Conservation (phyloP, 2,329 filamentous ascomycete species). For the Dothideomycetidae sp. region DNA sequence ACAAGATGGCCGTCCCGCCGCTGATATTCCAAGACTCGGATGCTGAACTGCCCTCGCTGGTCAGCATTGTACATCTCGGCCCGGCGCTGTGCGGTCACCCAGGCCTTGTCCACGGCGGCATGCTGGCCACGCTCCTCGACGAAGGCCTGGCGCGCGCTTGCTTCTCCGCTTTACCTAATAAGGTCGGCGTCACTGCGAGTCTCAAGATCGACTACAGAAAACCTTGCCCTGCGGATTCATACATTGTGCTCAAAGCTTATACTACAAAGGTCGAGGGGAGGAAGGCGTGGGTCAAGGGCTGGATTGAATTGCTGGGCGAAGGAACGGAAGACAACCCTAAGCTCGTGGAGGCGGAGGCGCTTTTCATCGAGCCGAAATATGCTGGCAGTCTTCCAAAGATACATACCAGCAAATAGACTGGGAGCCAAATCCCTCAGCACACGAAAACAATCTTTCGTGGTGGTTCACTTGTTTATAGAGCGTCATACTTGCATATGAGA, state of each 20-base stretch:
- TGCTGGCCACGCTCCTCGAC: conserved; percentile 84
- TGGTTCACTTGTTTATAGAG: too few species aligned
- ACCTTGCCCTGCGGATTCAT: conserved; percentile 61
- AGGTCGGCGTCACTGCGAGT: conserved; percentile 74
- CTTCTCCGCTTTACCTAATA: conserved; percentile 75
- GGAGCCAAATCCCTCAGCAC: too few species aligned
- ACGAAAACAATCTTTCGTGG: too few species aligned
- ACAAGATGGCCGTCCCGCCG: conserved; percentile 68
- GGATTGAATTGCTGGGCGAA: conserved; percentile 61
- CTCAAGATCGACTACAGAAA: conserved; percentile 69
- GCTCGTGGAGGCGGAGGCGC: conserved; percentile 66
- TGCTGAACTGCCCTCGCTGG: conserved; percentile 40
- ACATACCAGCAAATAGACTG: conserved; percentile 6
- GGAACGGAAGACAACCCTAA: conserved; percentile 38
- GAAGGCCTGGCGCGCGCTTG: conserved; percentile 80
- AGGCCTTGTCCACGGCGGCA: conserved; percentile 77
- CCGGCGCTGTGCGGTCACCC: conserved; percentile 74
- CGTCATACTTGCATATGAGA: too few species aligned
- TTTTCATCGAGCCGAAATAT: conserved; percentile 81
- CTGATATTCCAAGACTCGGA: conserved; percentile 46
- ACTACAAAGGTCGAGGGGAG: conserved; percentile 79
- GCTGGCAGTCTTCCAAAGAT: conserved; percentile 40
- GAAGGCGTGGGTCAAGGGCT: conserved; percentile 86
- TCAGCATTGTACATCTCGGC: conserved; percentile 65
- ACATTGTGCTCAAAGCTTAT: conserved; percentile 62